A percentile compares a stretch with the other conserved stretches of the same genome.
Evolutionary conservation across 75 land plant species (phyloP).

Genomic region (Picea sitchensis): DNA sequence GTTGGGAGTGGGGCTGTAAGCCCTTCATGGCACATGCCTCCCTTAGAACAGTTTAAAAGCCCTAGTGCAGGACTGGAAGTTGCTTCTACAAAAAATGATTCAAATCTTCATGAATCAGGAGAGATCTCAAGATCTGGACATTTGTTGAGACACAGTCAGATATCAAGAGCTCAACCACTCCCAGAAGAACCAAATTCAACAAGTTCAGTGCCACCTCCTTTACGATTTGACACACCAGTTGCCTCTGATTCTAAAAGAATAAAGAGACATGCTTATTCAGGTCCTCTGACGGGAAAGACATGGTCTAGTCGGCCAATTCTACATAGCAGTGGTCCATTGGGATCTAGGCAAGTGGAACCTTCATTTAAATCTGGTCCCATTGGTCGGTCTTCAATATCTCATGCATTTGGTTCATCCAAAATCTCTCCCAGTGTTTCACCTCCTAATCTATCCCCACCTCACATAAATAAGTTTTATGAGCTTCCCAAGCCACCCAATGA

Average conservation of each 20-base stretch:
- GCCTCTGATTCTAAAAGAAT: constrained; percentile 29
- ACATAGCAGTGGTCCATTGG: constrained; percentile 34
- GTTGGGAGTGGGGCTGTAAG: background rate
- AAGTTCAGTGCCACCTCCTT: constrained; percentile 8
- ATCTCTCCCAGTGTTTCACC: constrained; percentile 43
- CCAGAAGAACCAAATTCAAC: constrained; percentile 26
- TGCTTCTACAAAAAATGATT: constrained; percentile 3
- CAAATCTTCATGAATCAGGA: background rate
- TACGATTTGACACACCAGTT: constrained; percentile 13
- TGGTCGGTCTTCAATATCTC: constrained; percentile 13
- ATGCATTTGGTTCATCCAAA: constrained; percentile 18
- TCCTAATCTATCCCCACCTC: constrained; percentile 46
- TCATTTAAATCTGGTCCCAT: constrained; percentile 15
- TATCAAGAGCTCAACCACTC: constrained; percentile 16
- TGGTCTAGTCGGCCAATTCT: constrained; percentile 21
- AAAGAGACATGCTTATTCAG: constrained; percentile 50
- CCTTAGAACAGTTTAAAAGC: constrained; percentile 28
- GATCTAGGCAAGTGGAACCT: constrained; percentile 19
- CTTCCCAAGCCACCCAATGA: constrained; percentile 59
- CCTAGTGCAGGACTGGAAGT: background rate
- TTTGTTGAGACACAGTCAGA: constrained; percentile 6
- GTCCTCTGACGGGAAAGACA: constrained; percentile 45
- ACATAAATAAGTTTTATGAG: constrained; percentile 55
- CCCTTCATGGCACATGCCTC: constrained; percentile 47
- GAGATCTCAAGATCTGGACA: constrained; percentile 19